phyloP scores from a whole-genome alignment of 169 alveolate species.

The Plasmodium berghei region DNA sequence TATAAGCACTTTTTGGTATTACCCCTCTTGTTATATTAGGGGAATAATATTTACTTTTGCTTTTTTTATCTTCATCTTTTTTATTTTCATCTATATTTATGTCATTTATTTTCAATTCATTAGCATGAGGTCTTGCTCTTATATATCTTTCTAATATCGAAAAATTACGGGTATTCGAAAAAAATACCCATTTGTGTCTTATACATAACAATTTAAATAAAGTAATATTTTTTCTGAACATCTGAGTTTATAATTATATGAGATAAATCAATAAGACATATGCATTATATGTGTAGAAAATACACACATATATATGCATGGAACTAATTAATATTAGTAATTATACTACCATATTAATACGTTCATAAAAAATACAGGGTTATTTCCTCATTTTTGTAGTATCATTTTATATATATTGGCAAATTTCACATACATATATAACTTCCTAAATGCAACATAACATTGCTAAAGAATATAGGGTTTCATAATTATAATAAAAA shows the following conservation, averaged over 20 bases:
- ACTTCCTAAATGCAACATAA: too few species aligned
- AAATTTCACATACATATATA: too few species aligned
- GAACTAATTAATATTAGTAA: too few species aligned
- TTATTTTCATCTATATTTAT: slow-evolving; percentile 25
- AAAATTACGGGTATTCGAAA: slow-evolving; percentile 15
- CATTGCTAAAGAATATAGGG: too few species aligned
- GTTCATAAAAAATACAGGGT: too few species aligned
- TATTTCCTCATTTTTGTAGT: too few species aligned
- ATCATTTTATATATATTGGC: too few species aligned
- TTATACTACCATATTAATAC: too few species aligned
- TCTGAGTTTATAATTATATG: background rate
- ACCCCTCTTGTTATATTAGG: slow-evolving; percentile 76
- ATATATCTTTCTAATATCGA: slow-evolving; percentile 71
- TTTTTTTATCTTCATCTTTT: slow-evolving; percentile 30
- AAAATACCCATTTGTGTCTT: slow-evolving; percentile 5
- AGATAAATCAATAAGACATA: too few species aligned
- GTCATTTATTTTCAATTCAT: slow-evolving; percentile 55
- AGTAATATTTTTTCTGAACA: background rate
- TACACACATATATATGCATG: too few species aligned
- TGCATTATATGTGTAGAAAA: too few species aligned
- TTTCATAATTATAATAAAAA: too few species aligned
- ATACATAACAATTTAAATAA: background rate
- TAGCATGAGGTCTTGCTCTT: slow-evolving; percentile 71
- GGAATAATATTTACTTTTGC: slow-evolving; percentile 46
- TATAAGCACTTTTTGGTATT: slow-evolving; percentile 76